These are phyloP conservation scores for Penicillium fuscoglaucum DNA, from an alignment of 2,329 filamentous ascomycete species.

Conservation along the genomic window DNA sequence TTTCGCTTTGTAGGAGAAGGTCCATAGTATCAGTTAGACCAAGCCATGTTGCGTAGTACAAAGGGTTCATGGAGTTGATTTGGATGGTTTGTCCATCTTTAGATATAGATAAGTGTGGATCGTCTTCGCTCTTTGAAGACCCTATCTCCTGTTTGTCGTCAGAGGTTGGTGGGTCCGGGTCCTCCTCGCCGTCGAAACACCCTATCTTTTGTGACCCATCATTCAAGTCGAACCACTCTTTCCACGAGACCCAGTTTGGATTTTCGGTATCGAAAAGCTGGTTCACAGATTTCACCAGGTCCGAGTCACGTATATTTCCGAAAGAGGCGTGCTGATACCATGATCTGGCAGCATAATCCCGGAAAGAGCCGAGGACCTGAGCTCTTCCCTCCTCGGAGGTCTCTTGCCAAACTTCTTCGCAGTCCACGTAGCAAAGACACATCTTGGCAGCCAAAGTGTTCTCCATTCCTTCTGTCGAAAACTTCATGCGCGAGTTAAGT, in stretches of 20 bases:
- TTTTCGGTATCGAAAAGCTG: slow-evolving; percentile 4
- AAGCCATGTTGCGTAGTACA: slow-evolving; percentile 11
- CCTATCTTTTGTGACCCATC: background rate
- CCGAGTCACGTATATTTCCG: background rate
- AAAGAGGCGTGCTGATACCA: slow-evolving; percentile 6
- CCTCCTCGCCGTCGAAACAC: background rate
- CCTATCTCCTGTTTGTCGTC: no score
- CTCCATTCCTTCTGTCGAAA: no score
- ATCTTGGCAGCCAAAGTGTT: no score
- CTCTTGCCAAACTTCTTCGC: background rate
- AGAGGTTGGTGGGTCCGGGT: no score
- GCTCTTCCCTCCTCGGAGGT: background rate
- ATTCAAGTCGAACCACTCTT: slow-evolving; percentile 4
- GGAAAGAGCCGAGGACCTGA: background rate
- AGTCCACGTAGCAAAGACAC: background rate
- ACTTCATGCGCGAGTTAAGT: no score
- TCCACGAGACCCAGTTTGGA: slow-evolving; percentile 1
- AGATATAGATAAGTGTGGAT: background rate
- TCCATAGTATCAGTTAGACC: background rate
- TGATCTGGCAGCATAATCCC: background rate
- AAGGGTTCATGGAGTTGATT: background rate
- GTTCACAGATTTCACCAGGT: background rate
- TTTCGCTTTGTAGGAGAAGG: background rate
- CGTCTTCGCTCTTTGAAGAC: background rate
- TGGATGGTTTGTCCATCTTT: background rate